A percentile compares a stretch with the other conserved stretches of the same genome.
Conservation (phyloP, 768 basidiomycete genomes). For the Daedalea quercina region DNA sequence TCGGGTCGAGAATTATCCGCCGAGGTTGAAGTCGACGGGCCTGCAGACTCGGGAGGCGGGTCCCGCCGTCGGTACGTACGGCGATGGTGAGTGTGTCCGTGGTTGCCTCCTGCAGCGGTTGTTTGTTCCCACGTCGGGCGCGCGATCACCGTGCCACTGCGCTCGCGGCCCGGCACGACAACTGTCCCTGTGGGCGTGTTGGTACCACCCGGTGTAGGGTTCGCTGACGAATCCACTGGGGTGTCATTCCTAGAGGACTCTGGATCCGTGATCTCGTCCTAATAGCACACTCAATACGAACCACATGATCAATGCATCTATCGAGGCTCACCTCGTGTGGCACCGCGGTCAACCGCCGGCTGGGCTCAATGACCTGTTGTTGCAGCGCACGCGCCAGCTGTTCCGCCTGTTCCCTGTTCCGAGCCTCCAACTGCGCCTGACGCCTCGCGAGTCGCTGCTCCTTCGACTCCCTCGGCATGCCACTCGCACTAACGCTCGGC, state of each 20-base stretch:
- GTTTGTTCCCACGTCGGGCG: slow-evolving; percentile 53
- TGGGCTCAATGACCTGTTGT: slow-evolving; percentile 32
- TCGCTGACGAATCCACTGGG: slow-evolving; percentile 54
- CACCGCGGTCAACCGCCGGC: background rate
- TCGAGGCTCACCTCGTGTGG: slow-evolving; percentile 5
- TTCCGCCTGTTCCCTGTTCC: slow-evolving; percentile 55
- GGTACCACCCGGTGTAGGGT: slow-evolving; percentile 51
- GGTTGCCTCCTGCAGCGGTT: slow-evolving; percentile 22
- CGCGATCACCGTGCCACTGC: slow-evolving; percentile 71
- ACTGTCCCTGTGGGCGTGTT: slow-evolving; percentile 59
- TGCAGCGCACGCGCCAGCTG: slow-evolving; percentile 54
- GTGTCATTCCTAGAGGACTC: slow-evolving; percentile 28
- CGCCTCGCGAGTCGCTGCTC: slow-evolving; percentile 65
- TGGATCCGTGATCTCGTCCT: background rate
- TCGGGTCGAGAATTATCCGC: slow-evolving; percentile 54
- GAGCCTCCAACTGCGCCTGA: slow-evolving; percentile 45
- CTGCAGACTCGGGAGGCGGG: slow-evolving; percentile 19
- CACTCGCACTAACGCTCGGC: slow-evolving; percentile 71
- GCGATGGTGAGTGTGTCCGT: slow-evolving; percentile 15
- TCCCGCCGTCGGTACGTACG: slow-evolving; percentile 16
- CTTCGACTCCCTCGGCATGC: slow-evolving; percentile 64
- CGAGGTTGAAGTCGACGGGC: slow-evolving; percentile 25
- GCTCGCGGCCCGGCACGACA: slow-evolving; percentile 54
- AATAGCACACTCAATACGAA: no score
- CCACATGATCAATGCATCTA: no score